Conservation (phyloP, 2,329 filamentous ascomycete species). For the Colletotrichum sp. region DNA sequence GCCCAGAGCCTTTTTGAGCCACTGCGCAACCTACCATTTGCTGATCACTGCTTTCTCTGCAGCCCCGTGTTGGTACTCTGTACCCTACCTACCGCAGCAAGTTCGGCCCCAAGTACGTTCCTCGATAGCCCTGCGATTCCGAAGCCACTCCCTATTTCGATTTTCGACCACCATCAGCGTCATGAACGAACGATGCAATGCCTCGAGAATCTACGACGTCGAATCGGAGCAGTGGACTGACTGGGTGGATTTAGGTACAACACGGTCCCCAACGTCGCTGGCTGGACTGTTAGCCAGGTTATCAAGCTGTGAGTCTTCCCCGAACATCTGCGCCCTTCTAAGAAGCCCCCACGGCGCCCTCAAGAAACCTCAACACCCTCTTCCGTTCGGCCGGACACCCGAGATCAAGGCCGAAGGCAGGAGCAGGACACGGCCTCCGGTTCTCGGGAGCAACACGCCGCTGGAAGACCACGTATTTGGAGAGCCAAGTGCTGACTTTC, state of each 20-base stretch:
- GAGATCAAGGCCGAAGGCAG: not conserved
- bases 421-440: not conserved
- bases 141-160: not conserved
- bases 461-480: not conserved
- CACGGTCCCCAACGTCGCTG: slow-evolving; percentile 59
- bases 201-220: not conserved
- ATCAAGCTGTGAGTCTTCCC: slow-evolving; percentile 56
- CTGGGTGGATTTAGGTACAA: slow-evolving; percentile 55
- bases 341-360: too few relatives aligned
- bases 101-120: slow-evolving; percentile 69
- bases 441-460: not conserved
- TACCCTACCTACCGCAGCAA: slow-evolving; percentile 44
- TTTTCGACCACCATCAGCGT: not conserved
- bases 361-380: not conserved
- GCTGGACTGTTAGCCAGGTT: slow-evolving; percentile 55
- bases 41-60: not conserved
- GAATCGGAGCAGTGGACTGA: slow-evolving; percentile 28
- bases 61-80: slow-evolving; percentile 1
- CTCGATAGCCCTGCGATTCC: not conserved
- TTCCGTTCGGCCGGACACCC: not conserved
- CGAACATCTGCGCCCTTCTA: not conserved
- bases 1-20: not conserved
- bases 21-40: not conserved
- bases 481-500: not conserved
- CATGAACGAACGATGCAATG: not conserved